Percentiles rank a stretch among this genome's conserved stretches.
phyloP scores from a whole-genome alignment of 768 basidiomycete genomes.

The Phanerochaete carnosa region DNA sequence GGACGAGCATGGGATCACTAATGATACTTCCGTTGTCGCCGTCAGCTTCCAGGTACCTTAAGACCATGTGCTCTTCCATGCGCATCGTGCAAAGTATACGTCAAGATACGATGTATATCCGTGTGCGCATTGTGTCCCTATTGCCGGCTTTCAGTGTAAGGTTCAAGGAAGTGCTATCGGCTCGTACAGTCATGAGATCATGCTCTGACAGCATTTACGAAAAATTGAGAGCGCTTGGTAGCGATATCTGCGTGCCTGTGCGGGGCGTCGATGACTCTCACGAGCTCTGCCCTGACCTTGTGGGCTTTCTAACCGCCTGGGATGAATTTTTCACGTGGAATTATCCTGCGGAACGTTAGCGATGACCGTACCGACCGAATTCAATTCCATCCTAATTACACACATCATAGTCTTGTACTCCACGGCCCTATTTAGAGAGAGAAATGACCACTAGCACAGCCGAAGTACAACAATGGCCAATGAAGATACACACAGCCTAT shows the following conservation, averaged over 20 bases:
- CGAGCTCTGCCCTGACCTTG: not conserved
- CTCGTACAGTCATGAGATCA: not conserved
- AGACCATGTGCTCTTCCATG: not conserved
- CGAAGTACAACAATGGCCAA: not conserved
- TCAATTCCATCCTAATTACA: not conserved
- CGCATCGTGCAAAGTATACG: no score
- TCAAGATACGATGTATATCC: not conserved
- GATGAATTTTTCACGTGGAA: not conserved
- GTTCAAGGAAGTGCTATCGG: not conserved
- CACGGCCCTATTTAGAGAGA: not conserved
- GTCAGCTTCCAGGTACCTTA: not conserved
- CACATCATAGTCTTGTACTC: not conserved
- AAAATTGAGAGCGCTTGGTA: no score
- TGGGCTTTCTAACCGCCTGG: not conserved
- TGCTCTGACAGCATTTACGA: not conserved
- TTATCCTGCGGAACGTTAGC: no score
- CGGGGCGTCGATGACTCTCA: no score
- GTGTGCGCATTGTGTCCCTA: not conserved
- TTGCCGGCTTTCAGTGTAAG: not conserved
- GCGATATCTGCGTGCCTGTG: no score
- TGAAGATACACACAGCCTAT: not conserved
- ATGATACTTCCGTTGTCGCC: not conserved
- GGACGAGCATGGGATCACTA: conserved; percentile 16
- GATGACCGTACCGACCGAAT: no score
- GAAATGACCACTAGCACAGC: not conserved